Base-by-base conservation (phyloP, 2,329 filamentous ascomycete genomes). In the Hortaea werneckii region DNA sequence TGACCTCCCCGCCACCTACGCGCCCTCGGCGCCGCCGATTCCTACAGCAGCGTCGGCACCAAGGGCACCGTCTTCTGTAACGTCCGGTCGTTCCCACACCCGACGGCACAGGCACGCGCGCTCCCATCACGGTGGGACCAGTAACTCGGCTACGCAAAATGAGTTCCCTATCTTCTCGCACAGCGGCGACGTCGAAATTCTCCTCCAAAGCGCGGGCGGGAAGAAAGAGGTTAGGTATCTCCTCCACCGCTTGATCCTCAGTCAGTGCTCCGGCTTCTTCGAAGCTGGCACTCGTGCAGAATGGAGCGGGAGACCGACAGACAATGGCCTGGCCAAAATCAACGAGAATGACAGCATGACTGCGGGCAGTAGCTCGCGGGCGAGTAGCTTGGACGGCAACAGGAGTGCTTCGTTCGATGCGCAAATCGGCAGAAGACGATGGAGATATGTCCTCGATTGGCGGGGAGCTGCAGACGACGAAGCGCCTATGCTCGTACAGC, bases 201-300 rank as follows among this genome's bases (percentile, higher is more conserved):
- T 90, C 45, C 78, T 95, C 58, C 77, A 51, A 12, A 64, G 53
- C 34, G 75, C 60, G 76, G 67, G 79, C 10, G 77, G 83, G 44
- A 75, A 78, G 50, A 79, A 81, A 60, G 84, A 92, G 66, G 85
- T 87, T 62, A 77, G 85, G 50, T 96, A 95, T 63, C 74, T 95
- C 40, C 75, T 96, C 46, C 90, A 96, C 68, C 77, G 82, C 49
- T 77, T 95, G 59, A 95, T 90, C 37, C 71, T 96, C 54, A 82
- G 85, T 29, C 85, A 94, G 66, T 94, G 85, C 60, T 95, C 88
- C 5, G 88, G 87, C 11, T 95, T 95, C 71, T 96, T 96, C 63
- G 87, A 94, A 65, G 84, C 85, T 26, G 86, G 54, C 4, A 62
- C 55, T 37, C 47, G 58, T 41, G 54, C 56, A 8, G 58, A 61